Evolutionary conservation across 2,329 filamentous ascomycete species (phyloP), one percentile per base, ranked within the genome.

Genomic region (Neobulgaria alba): DNA sequence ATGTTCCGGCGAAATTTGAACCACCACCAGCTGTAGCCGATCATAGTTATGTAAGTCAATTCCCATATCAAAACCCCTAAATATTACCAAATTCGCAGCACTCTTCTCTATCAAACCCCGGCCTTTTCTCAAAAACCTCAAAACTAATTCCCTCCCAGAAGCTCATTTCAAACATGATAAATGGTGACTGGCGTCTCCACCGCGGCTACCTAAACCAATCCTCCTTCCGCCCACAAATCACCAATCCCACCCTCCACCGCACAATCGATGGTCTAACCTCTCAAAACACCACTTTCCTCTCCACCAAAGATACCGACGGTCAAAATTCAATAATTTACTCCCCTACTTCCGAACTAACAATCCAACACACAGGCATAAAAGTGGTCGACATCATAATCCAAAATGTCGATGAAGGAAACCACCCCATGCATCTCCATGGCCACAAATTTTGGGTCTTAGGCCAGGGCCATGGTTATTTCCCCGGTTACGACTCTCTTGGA

Each of bases 31-130:
- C 58, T 1, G 55, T 60, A n/a, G 68, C 71, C 4, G 67, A 75
- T 47, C 64, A 69, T 29, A 68, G 65, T 32, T 73, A 71, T 59
- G 23, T 26, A 26, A 26, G 23, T 26, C 7, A 26, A 7, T n/a
- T n/a, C n/a, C n/a, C n/a, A n/a, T n/a, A n/a, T n/a, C n/a, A n/a
- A n/a, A n/a, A n/a, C n/a, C n/a, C n/a, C n/a, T n/a, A n/a, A n/a
- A n/a, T 71, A 72, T 49, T 49, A 98, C 93, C 55, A 98, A 80
- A 51, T 86, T 82, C 56, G 92, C 90, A 83, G 98, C 98, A 87
- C 98, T 98, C 79, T 95, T 95, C 82, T 95, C 88, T 61, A 95
- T 85, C 59, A 95, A 78, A 56, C 86, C 88, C n/a, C n/a, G n/a
- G n/a, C n/a, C n/a, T n/a, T 7, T 26, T 26, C 23, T 26, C 12